phyloP scores from a whole-genome alignment of 208 protist genomes.

The Strigomonas galati region DNA sequence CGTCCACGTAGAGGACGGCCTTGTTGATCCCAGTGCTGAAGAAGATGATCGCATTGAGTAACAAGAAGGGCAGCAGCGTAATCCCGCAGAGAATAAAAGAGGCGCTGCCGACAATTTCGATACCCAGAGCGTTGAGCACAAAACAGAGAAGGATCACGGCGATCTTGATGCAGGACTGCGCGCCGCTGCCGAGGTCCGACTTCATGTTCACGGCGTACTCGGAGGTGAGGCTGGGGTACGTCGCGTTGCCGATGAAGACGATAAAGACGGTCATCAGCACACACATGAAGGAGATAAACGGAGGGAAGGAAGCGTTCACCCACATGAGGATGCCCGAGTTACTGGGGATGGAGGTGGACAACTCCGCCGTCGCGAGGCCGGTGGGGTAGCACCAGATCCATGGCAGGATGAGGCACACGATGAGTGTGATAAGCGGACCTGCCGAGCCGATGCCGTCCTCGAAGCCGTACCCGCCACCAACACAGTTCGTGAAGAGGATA shows the following conservation, averaged over 20 bases:
- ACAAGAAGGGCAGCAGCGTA: constrained; percentile 59
- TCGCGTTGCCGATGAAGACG: constrained; percentile 83
- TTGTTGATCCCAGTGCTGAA: constrained; percentile 62
- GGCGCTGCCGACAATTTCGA: constrained; percentile 68
- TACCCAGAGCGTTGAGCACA: constrained; percentile 63
- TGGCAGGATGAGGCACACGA: constrained; percentile 67
- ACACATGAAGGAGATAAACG: constrained; percentile 75
- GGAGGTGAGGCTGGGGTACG: constrained; percentile 72
- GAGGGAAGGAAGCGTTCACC: constrained; percentile 75
- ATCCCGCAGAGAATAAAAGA: constrained; percentile 61
- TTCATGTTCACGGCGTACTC: constrained; percentile 60
- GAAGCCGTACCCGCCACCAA: constrained; percentile 83
- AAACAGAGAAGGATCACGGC: constrained; percentile 63
- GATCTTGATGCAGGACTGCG: constrained; percentile 53
- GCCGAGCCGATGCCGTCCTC: constrained; percentile 75
- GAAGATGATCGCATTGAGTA: constrained; percentile 67
- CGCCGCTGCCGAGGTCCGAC: constrained; percentile 22
- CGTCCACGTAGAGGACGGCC: constrained; percentile 56
- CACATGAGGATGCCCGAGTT: constrained; percentile 88
- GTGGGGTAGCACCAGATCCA: constrained; percentile 81
- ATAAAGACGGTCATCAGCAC: constrained; percentile 75
- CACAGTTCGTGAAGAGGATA: constrained; percentile 76
- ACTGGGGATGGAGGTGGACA: constrained; percentile 78
- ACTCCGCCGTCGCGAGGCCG: constrained; percentile 74
- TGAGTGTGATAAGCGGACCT: constrained; percentile 75